Base-by-base conservation (phyloP, 192 early-diverging fungal genomes). In the Geranomyces variabilis region DNA sequence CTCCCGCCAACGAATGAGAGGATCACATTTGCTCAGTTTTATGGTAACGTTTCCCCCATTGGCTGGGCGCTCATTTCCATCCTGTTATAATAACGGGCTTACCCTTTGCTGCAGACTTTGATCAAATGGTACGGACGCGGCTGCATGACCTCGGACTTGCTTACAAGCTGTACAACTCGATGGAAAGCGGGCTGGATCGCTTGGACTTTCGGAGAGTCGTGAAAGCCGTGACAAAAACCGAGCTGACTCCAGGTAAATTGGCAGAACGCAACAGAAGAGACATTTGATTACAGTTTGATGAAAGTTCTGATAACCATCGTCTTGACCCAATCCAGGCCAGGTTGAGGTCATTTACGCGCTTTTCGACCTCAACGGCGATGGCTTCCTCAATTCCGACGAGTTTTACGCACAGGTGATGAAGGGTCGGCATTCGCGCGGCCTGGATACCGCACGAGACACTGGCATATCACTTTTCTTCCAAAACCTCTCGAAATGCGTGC, bases 101-200 rank as follows among this genome's bases (percentile, higher is more conserved):
- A 47, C n/a, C n/a, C n/a, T n/a, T n/a, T n/a, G n/a, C n/a, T n/a
- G n/a, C n/a, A 70, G 74, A 71, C 22, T 79, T 79, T 48, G 77
- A 79, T 44, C 67, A 70, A 34, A 72, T 74, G 63, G 53, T 77
- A 26, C 61, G 67, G 34, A 77, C 74, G 13, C 62, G 69, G 10
- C 61, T 79, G 9, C 62, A 79, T 30, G 77, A 79, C 41, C 53
- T 79, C 28, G 77, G 74, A 19, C 62, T 79, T 15, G 77, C 77
- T 3, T 79, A 79, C 67, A 57, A 69, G 45, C 64, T 71, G 21
- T 79, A 77, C 60, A 79, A 21, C 36, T 74, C 71, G 24, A 74
- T 74, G 63, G 48, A 41, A 1, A 17, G 28, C 29, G 71, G 71
- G 9, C 56, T 74, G 33, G 63, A 66, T 30, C 67, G 74, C 0